phyloP scores from a whole-genome alignment of 2,329 filamentous ascomycete species.

The Aspergillus sp. region DNA sequence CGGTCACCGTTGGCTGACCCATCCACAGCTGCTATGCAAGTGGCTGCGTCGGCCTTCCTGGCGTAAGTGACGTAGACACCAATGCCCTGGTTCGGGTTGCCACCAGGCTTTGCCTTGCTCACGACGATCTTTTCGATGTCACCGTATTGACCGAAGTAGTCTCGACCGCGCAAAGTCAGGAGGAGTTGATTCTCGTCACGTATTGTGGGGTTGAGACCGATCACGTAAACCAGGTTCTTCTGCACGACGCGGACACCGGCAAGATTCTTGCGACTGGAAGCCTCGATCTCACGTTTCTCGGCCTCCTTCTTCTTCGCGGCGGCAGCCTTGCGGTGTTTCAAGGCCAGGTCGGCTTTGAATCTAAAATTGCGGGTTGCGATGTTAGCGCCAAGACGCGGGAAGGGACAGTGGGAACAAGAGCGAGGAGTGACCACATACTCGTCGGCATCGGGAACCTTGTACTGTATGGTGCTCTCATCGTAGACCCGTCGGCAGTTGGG shows the following conservation, averaged over 20 bases:
- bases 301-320: slow-evolving; percentile 89
- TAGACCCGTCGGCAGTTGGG: slow-evolving; percentile 96
- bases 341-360: slow-evolving; percentile 53
- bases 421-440: slow-evolving; percentile 67
- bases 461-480: slow-evolving; percentile 95
- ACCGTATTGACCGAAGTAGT: slow-evolving; percentile 98
- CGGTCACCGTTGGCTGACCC: slow-evolving; percentile 89
- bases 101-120: slow-evolving; percentile 83
- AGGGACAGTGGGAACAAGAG: slow-evolving; percentile 1
- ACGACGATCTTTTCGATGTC: slow-evolving; percentile 99
- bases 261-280: slow-evolving; percentile 91
- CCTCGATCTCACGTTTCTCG: slow-evolving; percentile 94
- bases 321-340: slow-evolving; percentile 89
- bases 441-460: slow-evolving; percentile 91
- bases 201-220: slow-evolving; percentile 86
- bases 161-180: slow-evolving; percentile 81
- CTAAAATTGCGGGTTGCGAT: slow-evolving; percentile 30
- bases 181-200: slow-evolving; percentile 84
- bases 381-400: slow-evolving; percentile 26
- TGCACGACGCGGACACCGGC: slow-evolving; percentile 94
- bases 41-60: slow-evolving; percentile 82
- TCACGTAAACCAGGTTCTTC: slow-evolving; percentile 98
- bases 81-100: slow-evolving; percentile 74
- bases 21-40: slow-evolving; percentile 89
- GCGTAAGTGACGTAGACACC: slow-evolving; percentile 99